Evolutionary conservation across 2,329 filamentous ascomycete species (phyloP).

Genomic region (Diaporthe ilicicola): DNA sequence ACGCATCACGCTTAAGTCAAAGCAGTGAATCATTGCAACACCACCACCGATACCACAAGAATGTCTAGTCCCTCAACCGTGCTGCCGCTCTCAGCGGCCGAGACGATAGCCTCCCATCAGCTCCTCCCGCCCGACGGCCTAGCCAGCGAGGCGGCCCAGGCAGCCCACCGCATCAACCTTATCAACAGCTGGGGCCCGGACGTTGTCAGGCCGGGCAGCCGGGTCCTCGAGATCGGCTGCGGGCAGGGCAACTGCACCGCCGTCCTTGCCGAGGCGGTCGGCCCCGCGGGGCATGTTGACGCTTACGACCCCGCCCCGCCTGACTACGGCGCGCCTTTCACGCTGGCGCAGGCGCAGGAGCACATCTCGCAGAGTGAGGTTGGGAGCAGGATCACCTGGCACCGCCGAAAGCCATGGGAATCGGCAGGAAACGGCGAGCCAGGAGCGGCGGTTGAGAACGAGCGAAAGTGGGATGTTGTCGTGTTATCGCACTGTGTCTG

Average conservation of each 20-base stretch:
- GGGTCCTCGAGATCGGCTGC: slow-evolving; percentile 65
- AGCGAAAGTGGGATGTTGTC: slow-evolving; percentile 50
- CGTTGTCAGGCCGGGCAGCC: slow-evolving; percentile 46
- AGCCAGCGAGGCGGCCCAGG: slow-evolving; percentile 26
- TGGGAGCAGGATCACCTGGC: slow-evolving; percentile 53
- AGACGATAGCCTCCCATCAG: slow-evolving; percentile 28
- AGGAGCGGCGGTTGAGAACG: slow-evolving; percentile 29
- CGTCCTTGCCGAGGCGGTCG: slow-evolving; percentile 58
- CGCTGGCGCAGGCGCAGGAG: slow-evolving; percentile 57
- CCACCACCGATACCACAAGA: too few species aligned
- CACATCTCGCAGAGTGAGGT: slow-evolving; percentile 51
- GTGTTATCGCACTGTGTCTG: slow-evolving; percentile 62
- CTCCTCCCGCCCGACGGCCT: slow-evolving; percentile 15
- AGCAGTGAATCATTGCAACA: too few species aligned
- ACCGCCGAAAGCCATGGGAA: slow-evolving; percentile 46
- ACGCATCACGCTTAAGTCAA: too few species aligned
- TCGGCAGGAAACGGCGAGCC: slow-evolving; percentile 41
- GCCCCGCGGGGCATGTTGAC: slow-evolving; percentile 53
- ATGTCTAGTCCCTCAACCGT: too few species aligned
- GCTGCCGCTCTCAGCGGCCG: not conserved
- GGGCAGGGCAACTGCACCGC: slow-evolving; percentile 67
- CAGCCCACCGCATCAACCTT: slow-evolving; percentile 48
- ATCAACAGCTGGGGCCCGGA: slow-evolving; percentile 44
- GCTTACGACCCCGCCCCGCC: slow-evolving; percentile 61
- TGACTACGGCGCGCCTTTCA: slow-evolving; percentile 60